Percentiles rank a stretch among this genome's conserved stretches.
These are phyloP conservation scores for Xerocomus brunneocitrinus DNA, from an alignment of 768 basidiomycete genomes.

Conservation along the genomic window DNA sequence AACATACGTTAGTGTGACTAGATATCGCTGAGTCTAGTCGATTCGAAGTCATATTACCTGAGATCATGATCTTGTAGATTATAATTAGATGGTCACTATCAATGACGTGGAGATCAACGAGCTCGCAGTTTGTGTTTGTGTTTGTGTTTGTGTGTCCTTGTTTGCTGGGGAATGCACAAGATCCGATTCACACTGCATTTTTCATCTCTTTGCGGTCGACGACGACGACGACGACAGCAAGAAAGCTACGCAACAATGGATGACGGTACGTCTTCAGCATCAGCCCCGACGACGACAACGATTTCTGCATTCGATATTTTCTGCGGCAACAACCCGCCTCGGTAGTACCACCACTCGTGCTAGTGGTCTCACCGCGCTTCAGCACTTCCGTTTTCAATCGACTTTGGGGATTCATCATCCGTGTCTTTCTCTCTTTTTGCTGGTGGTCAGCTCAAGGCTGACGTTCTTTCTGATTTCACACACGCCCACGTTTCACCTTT, in stretches of 20 bases:
- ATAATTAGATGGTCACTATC: no score
- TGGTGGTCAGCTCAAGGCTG: constrained; percentile 35
- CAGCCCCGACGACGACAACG: constrained; percentile 61
- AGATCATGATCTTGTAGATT: no score
- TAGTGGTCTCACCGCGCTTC: constrained; percentile 31
- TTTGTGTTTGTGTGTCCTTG: constrained; percentile 13
- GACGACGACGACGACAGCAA: constrained; percentile 22
- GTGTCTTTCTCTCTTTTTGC: constrained; percentile 10
- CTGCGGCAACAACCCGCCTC: constrained; percentile 34
- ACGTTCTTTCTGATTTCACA: constrained; percentile 16
- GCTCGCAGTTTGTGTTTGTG: background rate
- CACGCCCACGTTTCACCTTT: constrained; percentile 3
- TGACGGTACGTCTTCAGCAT: constrained; percentile 83
- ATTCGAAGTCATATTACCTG: no score
- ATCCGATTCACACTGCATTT: background rate
- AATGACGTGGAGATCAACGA: no score
- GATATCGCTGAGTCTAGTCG: no score
- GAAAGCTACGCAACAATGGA: constrained; percentile 41
- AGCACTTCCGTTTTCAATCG: constrained; percentile 27
- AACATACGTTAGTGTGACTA: no score
- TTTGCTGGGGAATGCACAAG: constrained; percentile 8
- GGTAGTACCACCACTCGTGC: constrained; percentile 28
- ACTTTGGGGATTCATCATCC: constrained; percentile 23
- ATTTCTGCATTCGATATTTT: constrained; percentile 42
- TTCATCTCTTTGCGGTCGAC: constrained; percentile 5